These are phyloP conservation scores for Malassezia globosa DNA, from an alignment of 1,284 basidiomycete genomes.

Conservation along the genomic window DNA sequence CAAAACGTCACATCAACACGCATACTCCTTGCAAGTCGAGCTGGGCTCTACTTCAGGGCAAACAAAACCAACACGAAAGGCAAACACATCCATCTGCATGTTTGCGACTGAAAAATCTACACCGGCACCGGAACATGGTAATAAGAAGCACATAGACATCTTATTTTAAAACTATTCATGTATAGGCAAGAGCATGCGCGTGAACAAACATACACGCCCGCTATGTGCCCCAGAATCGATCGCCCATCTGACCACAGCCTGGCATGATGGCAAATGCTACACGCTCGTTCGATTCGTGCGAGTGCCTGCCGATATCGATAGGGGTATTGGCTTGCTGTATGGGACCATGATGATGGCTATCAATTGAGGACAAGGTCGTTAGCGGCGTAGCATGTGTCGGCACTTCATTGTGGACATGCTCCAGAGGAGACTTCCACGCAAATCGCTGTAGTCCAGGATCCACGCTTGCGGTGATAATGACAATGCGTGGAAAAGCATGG, in stretches of 20 bases:
- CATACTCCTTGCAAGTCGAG: too few species aligned
- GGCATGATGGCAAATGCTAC: conserved; percentile 41
- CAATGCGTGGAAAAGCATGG: conserved; percentile 61
- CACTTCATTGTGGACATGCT: conserved; percentile 3
- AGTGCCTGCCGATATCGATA: conserved; percentile 11
- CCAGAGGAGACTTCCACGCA: conserved; percentile 3
- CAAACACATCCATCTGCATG: too few species aligned
- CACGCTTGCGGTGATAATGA: conserved; percentile 36
- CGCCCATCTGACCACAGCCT: conserved; percentile 39
- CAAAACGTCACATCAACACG: too few species aligned
- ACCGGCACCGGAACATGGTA: too few species aligned
- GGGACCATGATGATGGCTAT: neutral
- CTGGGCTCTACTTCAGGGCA: too few species aligned
- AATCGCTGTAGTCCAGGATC: conserved; percentile 36
- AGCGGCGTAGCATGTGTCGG: neutral
- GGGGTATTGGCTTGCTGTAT: neutral
- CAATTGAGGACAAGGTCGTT: neutral
- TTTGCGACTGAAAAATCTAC: too few species aligned
- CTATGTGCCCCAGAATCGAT: conserved; percentile 39
- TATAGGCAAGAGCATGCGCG: too few species aligned
- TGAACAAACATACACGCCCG: too few species aligned
- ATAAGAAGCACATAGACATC: too few species aligned
- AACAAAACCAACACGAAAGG: too few species aligned
- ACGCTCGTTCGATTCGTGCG: conserved; percentile 15
- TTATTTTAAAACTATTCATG: too few species aligned